A percentile compares a stretch with the other conserved stretches of the same genome.
These are phyloP conservation scores for Micractinium conductrix DNA, from an alignment of 139 green algal genomes.

Conservation along the genomic window DNA sequence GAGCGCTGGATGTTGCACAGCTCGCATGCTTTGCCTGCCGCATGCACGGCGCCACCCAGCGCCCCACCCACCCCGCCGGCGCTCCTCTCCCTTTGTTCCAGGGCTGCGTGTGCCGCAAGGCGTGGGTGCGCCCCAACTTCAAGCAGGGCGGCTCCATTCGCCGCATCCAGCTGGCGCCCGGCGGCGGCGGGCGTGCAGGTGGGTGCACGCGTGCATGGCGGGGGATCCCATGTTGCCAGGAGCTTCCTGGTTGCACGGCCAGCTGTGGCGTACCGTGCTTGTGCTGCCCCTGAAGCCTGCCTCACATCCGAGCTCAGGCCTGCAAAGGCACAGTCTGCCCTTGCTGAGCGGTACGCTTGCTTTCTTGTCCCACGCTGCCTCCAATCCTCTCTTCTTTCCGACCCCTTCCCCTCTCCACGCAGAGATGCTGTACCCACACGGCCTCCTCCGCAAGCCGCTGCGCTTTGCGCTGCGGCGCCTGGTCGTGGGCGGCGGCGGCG, in stretches of 20 bases:
- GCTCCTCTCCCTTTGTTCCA: neutral
- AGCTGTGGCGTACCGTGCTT: neutral
- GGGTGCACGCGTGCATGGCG: neutral
- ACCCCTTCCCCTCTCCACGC: neutral
- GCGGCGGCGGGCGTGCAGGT: constrained; percentile 3
- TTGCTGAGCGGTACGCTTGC: neutral
- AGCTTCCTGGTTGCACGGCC: neutral
- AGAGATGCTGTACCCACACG: constrained; percentile 10
- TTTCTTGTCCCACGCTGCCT: neutral
- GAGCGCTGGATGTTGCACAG: too few species aligned
- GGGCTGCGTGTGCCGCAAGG: constrained; percentile 25
- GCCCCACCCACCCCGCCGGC: too few species aligned
- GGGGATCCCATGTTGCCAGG: too few species aligned
- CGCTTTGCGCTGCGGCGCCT: constrained; percentile 1
- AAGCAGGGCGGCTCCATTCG: constrained; percentile 25
- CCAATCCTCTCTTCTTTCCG: neutral
- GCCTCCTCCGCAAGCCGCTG: constrained; percentile 30
- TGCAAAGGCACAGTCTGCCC: neutral
- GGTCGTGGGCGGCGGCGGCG: neutral
- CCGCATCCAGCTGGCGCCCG: constrained; percentile 3
- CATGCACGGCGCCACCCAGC: too few species aligned
- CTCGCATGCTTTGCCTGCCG: too few species aligned
- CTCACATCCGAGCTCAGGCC: too few species aligned
- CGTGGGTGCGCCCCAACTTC: constrained; percentile 29
- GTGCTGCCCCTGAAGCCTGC: neutral